Evolutionary conservation across 176 grass and related monocot genomes (phyloP), one percentile per base, ranked within the genome.

Genomic region (Echinochloa phyllopogon): DNA sequence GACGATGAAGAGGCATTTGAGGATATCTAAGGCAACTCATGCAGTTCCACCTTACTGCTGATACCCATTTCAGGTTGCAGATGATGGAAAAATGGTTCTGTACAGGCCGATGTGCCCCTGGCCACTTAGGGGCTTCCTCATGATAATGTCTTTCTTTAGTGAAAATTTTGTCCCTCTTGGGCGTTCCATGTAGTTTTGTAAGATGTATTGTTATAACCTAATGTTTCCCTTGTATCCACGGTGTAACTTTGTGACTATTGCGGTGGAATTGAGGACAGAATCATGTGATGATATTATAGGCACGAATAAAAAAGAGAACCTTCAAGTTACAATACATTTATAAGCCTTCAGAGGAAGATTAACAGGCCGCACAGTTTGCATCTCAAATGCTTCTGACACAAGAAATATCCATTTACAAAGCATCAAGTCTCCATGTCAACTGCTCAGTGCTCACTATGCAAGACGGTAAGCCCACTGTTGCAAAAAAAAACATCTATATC

Each of bases 1-100:
- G 87, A 82, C 11, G 96, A 98, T 5, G 87, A 95, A 55, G 93
- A 94, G 55, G 91, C 58, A 64, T 75, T 80, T 55, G 42, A 87
- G 25, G 84, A 73, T 69, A 62, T 74, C 42, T 91, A 69, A 85
- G 75, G 24, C 27, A 58, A 48, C 45, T 75, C 61, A 82, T 67
- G 61, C 17, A 76, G 15, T 40, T 53, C 6, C 27, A 44, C 10
- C 59, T 5, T 65, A 64, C 39, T n/a, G 10, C 15, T 65, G 48
- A n/a, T 57, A 49, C 37, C 12, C 45, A 74, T 12, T 12, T 15
- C 13, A 51, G 14, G 52, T 45, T 50, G 14, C 23, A 47, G 38
- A 45, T 57, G 80, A 66, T 83, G 33, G 4, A 15, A 69, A 68
- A 60, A 8, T 80, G 4, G 13, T 58, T 79, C 27, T 79, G 50